Evolutionary conservation across 1,139 yeast genomes (phyloP), one percentile per base, ranked within the genome.

Genomic region (Kurtzmaniella quercitrusa): DNA sequence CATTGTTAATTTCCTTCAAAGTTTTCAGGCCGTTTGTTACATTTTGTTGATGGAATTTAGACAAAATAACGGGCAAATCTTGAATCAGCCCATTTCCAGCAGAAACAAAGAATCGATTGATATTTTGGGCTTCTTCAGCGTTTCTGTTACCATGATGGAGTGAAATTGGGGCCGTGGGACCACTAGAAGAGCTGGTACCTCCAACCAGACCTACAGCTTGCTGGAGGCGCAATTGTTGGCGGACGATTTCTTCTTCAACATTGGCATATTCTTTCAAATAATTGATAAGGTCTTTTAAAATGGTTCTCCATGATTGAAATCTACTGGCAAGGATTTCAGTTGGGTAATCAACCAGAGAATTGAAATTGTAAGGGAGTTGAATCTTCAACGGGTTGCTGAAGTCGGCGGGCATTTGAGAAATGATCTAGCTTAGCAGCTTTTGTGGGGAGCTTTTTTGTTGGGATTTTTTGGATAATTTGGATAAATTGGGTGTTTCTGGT

Each of bases 271-370:
- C 96, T 50, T 76, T 78, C 49, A 91, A 71, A 59, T 93, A 93
- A 42, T 74, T 78, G 21, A 87, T 75, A 45, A 93, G 65, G 33
- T 91, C 84, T 45, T 83, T 80, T 46, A 89, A 82, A 42, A 91
- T 78, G 42, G 78, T 74, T 50, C 96, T 71, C 97, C 97, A 93
- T 3, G 95, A 84, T 39, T 82, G 78, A 59, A 91, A 88, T 50
- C 98, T 72, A 33, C 78, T 76, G 3, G 96, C 94, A 52, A 93
- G 69, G 6, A 87, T 78, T 48, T 89, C 97, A 1, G 97, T 88
- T 12, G 98, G 98, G 55, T 79, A 62, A 35, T 68, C 73, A 33
- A 57, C 56, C 15, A 56, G 59, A 22, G 52, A 47, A 38, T 54
- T 43, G 50, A 69, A 69, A 32, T 55, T 55, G 53, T 66, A 63